Conservation (phyloP, 2,329 filamentous ascomycete species). For the Ceratocystis cacaofunesta region DNA sequence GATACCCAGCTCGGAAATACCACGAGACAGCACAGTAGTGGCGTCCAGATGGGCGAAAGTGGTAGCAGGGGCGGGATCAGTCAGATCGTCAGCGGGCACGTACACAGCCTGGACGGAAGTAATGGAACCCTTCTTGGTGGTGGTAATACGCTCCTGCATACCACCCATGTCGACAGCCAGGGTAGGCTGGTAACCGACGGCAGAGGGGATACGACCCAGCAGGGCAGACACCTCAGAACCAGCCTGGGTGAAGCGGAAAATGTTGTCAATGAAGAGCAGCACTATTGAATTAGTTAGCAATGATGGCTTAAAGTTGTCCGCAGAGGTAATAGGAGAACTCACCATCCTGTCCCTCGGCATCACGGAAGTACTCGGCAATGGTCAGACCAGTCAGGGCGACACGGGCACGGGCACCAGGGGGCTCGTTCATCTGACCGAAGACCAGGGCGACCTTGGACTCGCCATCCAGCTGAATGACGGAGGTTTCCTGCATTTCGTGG, state of each 20-base stretch:
- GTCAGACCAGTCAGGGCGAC: slow-evolving; percentile 87
- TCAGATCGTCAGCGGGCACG: slow-evolving; percentile 99
- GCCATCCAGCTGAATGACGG: slow-evolving; percentile 97
- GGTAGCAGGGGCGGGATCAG: slow-evolving; percentile 96
- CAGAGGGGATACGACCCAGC: slow-evolving; percentile 98
- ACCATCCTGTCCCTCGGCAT: slow-evolving; percentile 72
- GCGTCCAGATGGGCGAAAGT: slow-evolving; percentile 99
- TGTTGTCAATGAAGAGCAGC: slow-evolving; percentile 99
- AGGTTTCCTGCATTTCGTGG: slow-evolving; percentile 99
- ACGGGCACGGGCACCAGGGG: slow-evolving; percentile 98
- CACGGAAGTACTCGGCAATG: slow-evolving; percentile 70
- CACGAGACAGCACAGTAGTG: slow-evolving; percentile 99
- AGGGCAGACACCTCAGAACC: slow-evolving; percentile 99
- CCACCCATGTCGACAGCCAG: slow-evolving; percentile 97
- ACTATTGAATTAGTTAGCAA: slow-evolving; percentile 33
- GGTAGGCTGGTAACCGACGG: slow-evolving; percentile 99
- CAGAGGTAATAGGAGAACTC: slow-evolving; percentile 24
- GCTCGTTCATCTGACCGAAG: slow-evolving; percentile 99
- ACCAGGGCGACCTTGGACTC: slow-evolving; percentile 99
- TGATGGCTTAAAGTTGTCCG: not conserved
- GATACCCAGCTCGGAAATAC: slow-evolving; percentile 99
- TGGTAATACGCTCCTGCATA: slow-evolving; percentile 99
- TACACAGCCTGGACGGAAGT: slow-evolving; percentile 99
- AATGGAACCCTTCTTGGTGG: slow-evolving; percentile 98
- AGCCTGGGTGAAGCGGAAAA: slow-evolving; percentile 99